Percentiles rank a stretch among this genome's conserved stretches.
phyloP scores from a whole-genome alignment of 2,329 filamentous ascomycete species.

The Fusarium sp. region DNA sequence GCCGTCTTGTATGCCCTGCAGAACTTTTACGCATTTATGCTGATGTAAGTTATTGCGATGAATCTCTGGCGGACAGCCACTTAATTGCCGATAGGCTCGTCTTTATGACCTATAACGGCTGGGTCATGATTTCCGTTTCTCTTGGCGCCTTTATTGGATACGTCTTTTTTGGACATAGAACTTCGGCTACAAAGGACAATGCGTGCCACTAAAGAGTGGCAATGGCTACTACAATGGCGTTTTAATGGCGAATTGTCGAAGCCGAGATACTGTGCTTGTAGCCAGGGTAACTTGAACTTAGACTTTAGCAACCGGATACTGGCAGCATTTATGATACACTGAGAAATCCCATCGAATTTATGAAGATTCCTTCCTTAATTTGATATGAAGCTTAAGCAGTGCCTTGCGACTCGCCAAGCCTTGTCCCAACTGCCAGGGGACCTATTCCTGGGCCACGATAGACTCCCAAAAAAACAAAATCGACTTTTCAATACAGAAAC shows the following conservation, averaged over 20 bases:
- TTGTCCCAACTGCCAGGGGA: background rate
- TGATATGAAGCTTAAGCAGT: background rate
- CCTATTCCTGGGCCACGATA: background rate
- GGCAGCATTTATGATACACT: background rate
- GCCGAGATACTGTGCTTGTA: background rate
- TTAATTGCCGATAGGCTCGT: conserved; percentile 75
- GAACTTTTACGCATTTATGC: conserved; percentile 99
- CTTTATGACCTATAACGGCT: conserved; percentile 99
- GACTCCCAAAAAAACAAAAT: background rate
- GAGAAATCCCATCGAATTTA: background rate
- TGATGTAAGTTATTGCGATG: conserved; percentile 78
- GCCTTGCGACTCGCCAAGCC: background rate
- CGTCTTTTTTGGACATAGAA: conserved; percentile 79
- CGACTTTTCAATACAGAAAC: background rate
- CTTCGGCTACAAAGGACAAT: conserved; percentile 82
- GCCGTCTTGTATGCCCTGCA: conserved; percentile 88
- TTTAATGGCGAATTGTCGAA: background rate
- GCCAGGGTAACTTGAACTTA: background rate
- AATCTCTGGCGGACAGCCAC: background rate
- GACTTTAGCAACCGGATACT: background rate
- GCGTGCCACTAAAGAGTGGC: conserved; percentile 84
- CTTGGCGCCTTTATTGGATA: conserved; percentile 92
- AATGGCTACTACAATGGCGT: background rate
- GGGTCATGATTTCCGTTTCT: conserved; percentile 93
- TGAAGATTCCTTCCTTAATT: background rate